Percentiles rank a stretch among this genome's conserved stretches.
phyloP scores from a whole-genome alignment of 2,329 filamentous ascomycete genomes.

The Phaeosphaeriaceae sp. region DNA sequence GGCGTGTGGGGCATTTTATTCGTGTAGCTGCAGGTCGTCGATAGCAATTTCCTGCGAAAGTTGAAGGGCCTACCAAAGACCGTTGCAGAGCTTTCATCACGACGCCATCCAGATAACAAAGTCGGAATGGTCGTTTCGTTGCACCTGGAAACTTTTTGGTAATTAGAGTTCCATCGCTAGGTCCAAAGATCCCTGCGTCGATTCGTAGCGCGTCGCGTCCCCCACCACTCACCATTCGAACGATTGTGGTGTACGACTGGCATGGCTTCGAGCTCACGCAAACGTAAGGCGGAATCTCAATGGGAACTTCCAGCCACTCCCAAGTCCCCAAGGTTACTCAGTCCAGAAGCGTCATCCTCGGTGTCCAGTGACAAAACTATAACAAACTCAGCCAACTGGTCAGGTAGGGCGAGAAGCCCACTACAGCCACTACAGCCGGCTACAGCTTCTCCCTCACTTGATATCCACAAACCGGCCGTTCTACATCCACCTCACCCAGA shows the following conservation, averaged over 20 bases:
- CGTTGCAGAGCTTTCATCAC: slow-evolving; percentile 32
- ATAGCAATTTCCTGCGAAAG: slow-evolving; percentile 12
- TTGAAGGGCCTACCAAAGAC: slow-evolving; percentile 23
- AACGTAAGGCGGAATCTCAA: slow-evolving; percentile 1
- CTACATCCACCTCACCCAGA: slow-evolving; percentile 26
- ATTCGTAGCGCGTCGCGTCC: slow-evolving; percentile 10
- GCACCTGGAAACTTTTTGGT: slow-evolving; percentile 17
- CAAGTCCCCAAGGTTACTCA: not conserved
- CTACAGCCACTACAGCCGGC: not conserved
- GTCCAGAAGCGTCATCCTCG: not conserved
- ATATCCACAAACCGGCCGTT: slow-evolving; percentile 2
- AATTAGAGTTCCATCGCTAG: slow-evolving; percentile 12
- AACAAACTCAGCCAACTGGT: too few relatives aligned
- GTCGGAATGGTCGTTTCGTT: slow-evolving; percentile 7
- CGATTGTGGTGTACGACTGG: not conserved
- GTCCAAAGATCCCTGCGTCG: slow-evolving; percentile 8
- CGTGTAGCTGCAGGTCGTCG: not conserved
- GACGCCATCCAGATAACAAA: slow-evolving; percentile 4
- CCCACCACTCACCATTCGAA: slow-evolving; percentile 7
- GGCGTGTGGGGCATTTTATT: slow-evolving; percentile 45
- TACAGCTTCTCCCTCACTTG: not conserved
- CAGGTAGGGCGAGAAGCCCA: not conserved
- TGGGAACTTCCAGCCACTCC: not conserved
- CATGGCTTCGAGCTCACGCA: slow-evolving; percentile 6
- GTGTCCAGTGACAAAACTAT: not conserved